These are phyloP conservation scores for Withania somnifera DNA, from an alignment of 305 asterid genomes.

Conservation along the genomic window DNA sequence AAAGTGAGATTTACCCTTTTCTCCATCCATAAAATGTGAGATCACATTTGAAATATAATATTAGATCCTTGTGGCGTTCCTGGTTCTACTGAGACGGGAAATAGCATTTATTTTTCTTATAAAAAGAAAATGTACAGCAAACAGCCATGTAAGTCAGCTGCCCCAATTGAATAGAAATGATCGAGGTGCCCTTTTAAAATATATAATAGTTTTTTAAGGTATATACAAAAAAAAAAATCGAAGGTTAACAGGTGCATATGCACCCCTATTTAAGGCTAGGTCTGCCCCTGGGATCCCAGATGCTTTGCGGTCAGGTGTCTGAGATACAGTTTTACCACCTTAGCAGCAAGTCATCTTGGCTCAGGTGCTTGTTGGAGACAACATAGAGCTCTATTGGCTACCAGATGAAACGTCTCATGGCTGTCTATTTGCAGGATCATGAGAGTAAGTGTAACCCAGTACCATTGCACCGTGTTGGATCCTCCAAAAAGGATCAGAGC, in stretches of 20 bases:
- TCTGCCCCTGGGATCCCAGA: neutral
- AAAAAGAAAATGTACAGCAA: too few species aligned
- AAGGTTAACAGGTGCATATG: too few species aligned
- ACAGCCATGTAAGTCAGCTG: neutral
- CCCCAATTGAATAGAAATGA: too few species aligned
- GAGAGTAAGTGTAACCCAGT: neutral
- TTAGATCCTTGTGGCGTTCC: conserved; percentile 97
- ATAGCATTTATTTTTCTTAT: neutral
- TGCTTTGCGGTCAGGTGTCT: neutral
- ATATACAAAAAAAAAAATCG: too few species aligned
- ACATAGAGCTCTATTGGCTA: neutral
- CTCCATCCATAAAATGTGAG: conserved; percentile 96
- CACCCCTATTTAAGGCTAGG: too few species aligned
- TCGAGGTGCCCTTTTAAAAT: too few species aligned
- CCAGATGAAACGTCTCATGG: neutral
- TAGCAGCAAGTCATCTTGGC: neutral
- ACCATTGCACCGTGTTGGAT: too few species aligned
- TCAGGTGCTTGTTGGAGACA: too few species aligned
- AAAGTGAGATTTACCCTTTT: too few species aligned
- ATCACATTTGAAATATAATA: conserved; percentile 86
- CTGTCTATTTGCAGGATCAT: neutral
- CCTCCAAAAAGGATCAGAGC: too few species aligned
- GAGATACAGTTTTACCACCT: neutral
- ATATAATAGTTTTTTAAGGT: too few species aligned
- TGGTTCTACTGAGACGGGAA: conserved; percentile 64